These are phyloP conservation scores for Brassica balearica DNA, from an alignment of 441 rosid genomes.

Conservation along the genomic window DNA sequence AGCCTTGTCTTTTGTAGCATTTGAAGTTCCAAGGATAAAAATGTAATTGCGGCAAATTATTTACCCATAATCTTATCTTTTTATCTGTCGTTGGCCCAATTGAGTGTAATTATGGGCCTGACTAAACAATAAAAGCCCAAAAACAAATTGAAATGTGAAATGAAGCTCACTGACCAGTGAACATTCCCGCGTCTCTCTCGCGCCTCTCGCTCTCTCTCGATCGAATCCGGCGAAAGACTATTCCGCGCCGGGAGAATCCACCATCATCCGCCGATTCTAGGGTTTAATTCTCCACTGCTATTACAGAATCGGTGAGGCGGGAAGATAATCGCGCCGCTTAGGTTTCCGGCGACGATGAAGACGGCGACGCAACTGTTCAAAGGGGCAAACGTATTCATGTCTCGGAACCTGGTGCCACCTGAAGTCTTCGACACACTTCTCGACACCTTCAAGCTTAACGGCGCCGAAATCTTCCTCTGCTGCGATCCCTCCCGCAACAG, in stretches of 20 bases:
- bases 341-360: slow-evolving; percentile 53
- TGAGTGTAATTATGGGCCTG: neutral
- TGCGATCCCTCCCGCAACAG: slow-evolving; percentile 90
- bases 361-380: slow-evolving; percentile 66
- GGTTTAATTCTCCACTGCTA: neutral
- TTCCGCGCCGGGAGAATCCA: neutral
- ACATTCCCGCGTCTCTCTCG: slow-evolving; percentile 36
- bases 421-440: slow-evolving; percentile 87
- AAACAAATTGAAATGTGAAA: neutral
- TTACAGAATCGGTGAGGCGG: neutral
- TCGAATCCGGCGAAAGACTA: slow-evolving; percentile 8
- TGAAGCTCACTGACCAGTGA: slow-evolving; percentile 27
- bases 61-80: neutral
- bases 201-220: neutral
- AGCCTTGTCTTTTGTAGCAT: slow-evolving; percentile 14
- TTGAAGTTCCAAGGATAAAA: neutral
- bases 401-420: slow-evolving; percentile 87
- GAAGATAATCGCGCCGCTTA: slow-evolving; percentile 37
- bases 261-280: slow-evolving; percentile 15
- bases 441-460: slow-evolving; percentile 86
- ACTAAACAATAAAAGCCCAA: slow-evolving; percentile 3
- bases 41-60: neutral
- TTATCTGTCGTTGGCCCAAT: neutral
- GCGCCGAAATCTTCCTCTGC: slow-evolving; percentile 88
- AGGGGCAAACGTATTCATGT: slow-evolving; percentile 83